Base-by-base conservation (phyloP, 2,329 filamentous ascomycete species). In the Endothia cerciana region DNA sequence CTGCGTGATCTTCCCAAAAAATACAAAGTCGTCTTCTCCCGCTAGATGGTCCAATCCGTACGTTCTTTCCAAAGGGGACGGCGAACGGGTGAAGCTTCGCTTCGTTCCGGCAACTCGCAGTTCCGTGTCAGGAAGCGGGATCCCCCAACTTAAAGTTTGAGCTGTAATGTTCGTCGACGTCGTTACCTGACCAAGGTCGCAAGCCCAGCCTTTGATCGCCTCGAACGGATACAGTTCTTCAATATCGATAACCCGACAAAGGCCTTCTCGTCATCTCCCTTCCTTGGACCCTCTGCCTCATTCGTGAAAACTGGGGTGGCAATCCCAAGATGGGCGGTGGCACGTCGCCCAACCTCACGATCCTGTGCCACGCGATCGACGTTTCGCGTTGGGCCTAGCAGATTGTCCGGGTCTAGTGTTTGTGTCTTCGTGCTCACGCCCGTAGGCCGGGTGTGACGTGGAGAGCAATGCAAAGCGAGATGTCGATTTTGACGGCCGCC, bases 351-450 rank as follows among this genome's bases (percentile, higher is more conserved):
- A 30, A 51, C 47, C 47, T 51, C 47, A 28, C 51, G 51, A 55
- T 10, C 30, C 30, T 36, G 51, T 55, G 19, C 51, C 51, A 55
- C 51, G 28, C 51, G 51, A 55, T 55, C 51, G 51, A 55, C 30
- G 30, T 30, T 55, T n/a, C 28, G 28, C 51, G 30, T 36, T 55
- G 30, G 19, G 28, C 51, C 10, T 28, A 25, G 30, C 6, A 55
- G 30, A 55, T 28, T 28, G 10, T 4, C 51, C 30, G 17, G 28
- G 30, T 5, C 51, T 36, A 10, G 15, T 55, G 51, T n/a, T 15
- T 6, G 51, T 36, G 30, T 11, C 17, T n/a, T 51, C 22, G 51
- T 55, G 51, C 8, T 55, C 30, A 15, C 6, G 51, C 19, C 17
- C 17, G 51, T 17, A n/a, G 30, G 30, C 28, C 51, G 30, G 51